These are phyloP conservation scores for Nicotiana sylvestris DNA, from an alignment of 257 asterid species.

Conservation along the genomic window DNA sequence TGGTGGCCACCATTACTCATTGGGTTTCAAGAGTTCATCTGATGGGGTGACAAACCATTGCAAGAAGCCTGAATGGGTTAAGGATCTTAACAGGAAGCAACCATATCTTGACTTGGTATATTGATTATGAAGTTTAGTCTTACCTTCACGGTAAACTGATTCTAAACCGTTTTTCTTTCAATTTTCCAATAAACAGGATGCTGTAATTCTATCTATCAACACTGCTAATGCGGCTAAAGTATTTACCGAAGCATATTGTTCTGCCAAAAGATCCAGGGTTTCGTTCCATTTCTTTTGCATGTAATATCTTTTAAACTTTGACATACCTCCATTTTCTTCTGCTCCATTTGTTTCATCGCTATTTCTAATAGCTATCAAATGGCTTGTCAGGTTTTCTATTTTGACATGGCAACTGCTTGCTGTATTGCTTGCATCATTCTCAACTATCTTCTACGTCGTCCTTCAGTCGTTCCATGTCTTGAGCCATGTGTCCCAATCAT, in stretches of 20 bases:
- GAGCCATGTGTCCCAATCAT: constrained; percentile 36
- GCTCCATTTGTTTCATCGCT: neutral
- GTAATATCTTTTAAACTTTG: constrained; percentile 37
- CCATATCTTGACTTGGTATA: constrained; percentile 64
- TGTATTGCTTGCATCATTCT: constrained; percentile 54
- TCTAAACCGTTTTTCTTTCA: neutral
- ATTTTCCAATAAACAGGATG: constrained; percentile 47
- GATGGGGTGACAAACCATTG: constrained; percentile 27
- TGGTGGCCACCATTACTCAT: constrained; percentile 72
- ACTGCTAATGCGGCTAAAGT: constrained; percentile 62
- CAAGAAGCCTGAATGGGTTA: constrained; percentile 82
- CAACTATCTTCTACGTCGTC: constrained; percentile 50
- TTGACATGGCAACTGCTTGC: constrained; percentile 58
- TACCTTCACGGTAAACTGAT: constrained; percentile 15
- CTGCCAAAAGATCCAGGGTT: constrained; percentile 24
- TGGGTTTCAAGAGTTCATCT: constrained; percentile 34
- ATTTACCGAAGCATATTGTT: constrained; percentile 35
- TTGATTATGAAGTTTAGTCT: constrained; percentile 14
- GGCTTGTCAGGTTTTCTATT: constrained; percentile 54
- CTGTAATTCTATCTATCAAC: constrained; percentile 70
- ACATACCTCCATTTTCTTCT: constrained; percentile 6
- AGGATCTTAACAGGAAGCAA: constrained; percentile 50
- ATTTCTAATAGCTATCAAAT: constrained; percentile 24
- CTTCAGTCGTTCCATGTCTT: constrained; percentile 53
- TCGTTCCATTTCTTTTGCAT: constrained; percentile 30